Evolutionary conservation across 805 yeast species (phyloP).

Genomic region (Hemisphaericaspora nanyangensis): DNA sequence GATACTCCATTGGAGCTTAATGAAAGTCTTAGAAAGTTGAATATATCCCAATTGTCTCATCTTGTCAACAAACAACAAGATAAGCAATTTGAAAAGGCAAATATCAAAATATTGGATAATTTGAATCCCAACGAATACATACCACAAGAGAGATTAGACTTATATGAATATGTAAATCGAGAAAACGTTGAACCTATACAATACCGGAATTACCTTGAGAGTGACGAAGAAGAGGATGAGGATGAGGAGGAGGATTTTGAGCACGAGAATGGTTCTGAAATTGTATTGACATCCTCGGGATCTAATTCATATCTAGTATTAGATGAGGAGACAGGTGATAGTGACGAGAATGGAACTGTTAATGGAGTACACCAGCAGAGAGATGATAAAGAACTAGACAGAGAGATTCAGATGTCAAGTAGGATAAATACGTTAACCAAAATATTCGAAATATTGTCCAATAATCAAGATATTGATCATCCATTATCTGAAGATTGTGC

Average conservation of each 20-base stretch:
- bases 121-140: conserved; percentile 31
- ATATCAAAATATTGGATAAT: conserved; percentile 12
- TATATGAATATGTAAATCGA: conserved; percentile 28
- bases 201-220: conserved; percentile 27
- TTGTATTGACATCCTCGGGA: background rate
- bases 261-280: background rate
- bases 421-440: conserved; percentile 53
- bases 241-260: conserved; percentile 10
- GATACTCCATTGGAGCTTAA: conserved; percentile 55
- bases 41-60: conserved; percentile 53
- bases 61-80: conserved; percentile 35
- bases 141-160: conserved; percentile 35
- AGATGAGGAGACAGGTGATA: conserved; percentile 5
- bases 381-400: conserved; percentile 5
- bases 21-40: conserved; percentile 48
- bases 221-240: conserved; percentile 17
- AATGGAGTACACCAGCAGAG: conserved; percentile 1
- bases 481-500: conserved; percentile 92
- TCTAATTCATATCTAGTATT: conserved; percentile 10
- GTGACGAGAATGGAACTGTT: conserved; percentile 2
- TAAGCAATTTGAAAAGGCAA: conserved; percentile 9
- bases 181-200: conserved; percentile 19
- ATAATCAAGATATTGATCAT: conserved; percentile 66
- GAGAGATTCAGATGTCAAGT: conserved; percentile 37
- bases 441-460: conserved; percentile 67